Evolutionary conservation across 257 asterid genomes (phyloP), one percentile per base, ranked within the genome.

Genomic region (Capsicum rhomboideum): DNA sequence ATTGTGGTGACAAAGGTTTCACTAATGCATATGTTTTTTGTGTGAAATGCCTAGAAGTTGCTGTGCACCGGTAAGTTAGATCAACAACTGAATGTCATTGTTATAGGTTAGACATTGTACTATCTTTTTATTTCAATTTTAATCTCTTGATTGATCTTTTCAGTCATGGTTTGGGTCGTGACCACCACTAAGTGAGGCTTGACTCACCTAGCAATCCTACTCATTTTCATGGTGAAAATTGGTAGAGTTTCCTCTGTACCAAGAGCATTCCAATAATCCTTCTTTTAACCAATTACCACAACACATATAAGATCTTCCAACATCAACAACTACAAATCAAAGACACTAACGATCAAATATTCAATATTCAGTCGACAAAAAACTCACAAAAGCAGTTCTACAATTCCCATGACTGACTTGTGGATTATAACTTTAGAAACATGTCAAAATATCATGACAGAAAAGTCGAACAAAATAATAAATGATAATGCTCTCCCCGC

Each of bases 61-160:
- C 85, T 55, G 85, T 83, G 82, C 85, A 83, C 64, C 85, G 85
- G 85, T 83, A 83, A 40, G 85, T 58, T 71, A 56, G 34, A 82
- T 82, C 49, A 50, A 34, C 50, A 26, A 20, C 52, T 71, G 79
- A 52, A 7, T 50, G 13, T 50, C 42, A 26, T 75, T 75, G 46
- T 26, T 46, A 77, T 77, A 50, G 40, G n/a, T 26, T 61, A 77
- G 26, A 50, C 8, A 50, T 50, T 26, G 63, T 50, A 50, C 63
- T n/a, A 40, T 46, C 44, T 75, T 21, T 75, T 75, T 77, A 49
- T 77, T 26, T 23, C 63, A 23, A 50, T 49, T 77, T 50, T 34
- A 75, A 7, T 75, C 74, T 64, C 44, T 31, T 28, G 44, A 10
- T 28, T 29, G 46, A 63, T 29, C 44, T 29, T n/a, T 29, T 64